Conservation (phyloP, 192 early-diverging fungal species). For the Podila verticillata region DNA sequence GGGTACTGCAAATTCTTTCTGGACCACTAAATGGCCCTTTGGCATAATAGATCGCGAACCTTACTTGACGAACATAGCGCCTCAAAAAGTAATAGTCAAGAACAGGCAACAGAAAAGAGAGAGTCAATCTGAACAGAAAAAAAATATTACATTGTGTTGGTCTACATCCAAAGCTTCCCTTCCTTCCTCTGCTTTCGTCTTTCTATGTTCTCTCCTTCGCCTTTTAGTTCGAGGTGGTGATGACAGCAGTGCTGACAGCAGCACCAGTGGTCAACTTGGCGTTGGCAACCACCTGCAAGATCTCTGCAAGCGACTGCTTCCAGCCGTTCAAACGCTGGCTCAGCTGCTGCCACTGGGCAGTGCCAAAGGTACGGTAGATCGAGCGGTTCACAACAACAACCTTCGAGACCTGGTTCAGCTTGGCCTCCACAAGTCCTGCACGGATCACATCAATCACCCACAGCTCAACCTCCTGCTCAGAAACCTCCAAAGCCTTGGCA, state of each 20-base stretch:
- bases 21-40: too few relatives aligned
- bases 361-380: conserved; percentile 85
- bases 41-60: too few relatives aligned
- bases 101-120: not conserved
- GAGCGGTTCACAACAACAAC: conserved; percentile 84
- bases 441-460: conserved; percentile 97
- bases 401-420: conserved; percentile 91
- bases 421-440: conserved; percentile 91
- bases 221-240: conserved; percentile 28
- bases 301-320: conserved; percentile 81
- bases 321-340: conserved; percentile 74
- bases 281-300: conserved; percentile 88
- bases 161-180: not conserved
- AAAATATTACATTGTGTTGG: not conserved
- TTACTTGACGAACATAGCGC: not conserved
- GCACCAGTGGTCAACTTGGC: conserved; percentile 76
- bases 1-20: too few relatives aligned
- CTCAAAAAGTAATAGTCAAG: too few relatives aligned
- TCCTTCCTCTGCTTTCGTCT: not conserved
- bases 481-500: conserved; percentile 77
- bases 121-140: not conserved
- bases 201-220: not conserved
- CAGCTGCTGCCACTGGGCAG: conserved; percentile 85
- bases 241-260: conserved; percentile 43
- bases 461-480: conserved; percentile 87